Percentiles rank a stretch among this genome's conserved stretches.
These are phyloP conservation scores for Pseudopithomyces chartarum DNA, from an alignment of 2,329 filamentous ascomycete genomes.

Conservation along the genomic window DNA sequence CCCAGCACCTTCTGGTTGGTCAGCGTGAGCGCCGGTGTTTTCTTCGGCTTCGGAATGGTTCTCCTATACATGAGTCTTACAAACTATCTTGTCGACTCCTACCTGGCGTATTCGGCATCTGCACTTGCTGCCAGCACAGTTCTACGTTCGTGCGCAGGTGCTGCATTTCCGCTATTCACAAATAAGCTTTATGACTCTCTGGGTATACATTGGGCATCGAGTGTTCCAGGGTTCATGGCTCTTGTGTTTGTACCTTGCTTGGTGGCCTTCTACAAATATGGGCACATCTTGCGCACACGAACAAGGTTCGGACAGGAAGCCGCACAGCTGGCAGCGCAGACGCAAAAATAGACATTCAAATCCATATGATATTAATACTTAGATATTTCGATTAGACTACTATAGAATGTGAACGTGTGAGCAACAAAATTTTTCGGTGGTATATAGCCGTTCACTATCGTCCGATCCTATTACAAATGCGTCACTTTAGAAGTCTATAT, in stretches of 20 bases:
- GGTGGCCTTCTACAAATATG: slow-evolving; percentile 22
- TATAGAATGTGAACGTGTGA: background rate
- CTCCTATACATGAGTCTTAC: slow-evolving; percentile 52
- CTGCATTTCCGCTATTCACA: slow-evolving; percentile 51
- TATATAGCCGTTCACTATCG: too few species aligned
- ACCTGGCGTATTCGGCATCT: slow-evolving; percentile 52
- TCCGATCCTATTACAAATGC: too few species aligned
- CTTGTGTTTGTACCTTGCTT: slow-evolving; percentile 44
- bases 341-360: background rate
- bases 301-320: slow-evolving; percentile 27
- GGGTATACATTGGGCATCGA: slow-evolving; percentile 55
- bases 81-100: slow-evolving; percentile 72
- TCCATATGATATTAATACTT: background rate
- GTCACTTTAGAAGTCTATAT: too few species aligned
- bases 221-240: slow-evolving; percentile 53
- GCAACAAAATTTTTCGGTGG: background rate
- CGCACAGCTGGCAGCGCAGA: slow-evolving; percentile 9
- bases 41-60: slow-evolving; percentile 52
- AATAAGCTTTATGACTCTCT: slow-evolving; percentile 51
- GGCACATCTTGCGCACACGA: slow-evolving; percentile 19
- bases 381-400: background rate
- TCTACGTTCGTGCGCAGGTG: slow-evolving; percentile 53
- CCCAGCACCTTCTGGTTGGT: slow-evolving; percentile 60
- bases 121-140: slow-evolving; percentile 50
- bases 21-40: slow-evolving; percentile 54